These are phyloP conservation scores for Glarea lozoyensis DNA, from an alignment of 495 filamentous ascomycete genomes.

Conservation along the genomic window DNA sequence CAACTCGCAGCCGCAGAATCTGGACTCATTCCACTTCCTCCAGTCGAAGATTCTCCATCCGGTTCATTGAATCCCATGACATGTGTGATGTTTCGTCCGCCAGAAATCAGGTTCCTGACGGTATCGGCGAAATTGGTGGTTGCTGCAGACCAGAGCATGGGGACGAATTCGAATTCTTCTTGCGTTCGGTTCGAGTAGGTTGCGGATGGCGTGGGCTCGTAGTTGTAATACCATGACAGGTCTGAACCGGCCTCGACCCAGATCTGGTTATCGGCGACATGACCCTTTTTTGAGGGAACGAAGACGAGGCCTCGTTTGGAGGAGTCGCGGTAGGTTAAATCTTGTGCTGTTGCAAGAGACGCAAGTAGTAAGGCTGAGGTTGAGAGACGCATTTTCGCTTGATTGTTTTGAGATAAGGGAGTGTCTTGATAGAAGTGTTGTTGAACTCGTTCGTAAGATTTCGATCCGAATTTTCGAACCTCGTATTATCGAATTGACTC, in stretches of 20 bases:
- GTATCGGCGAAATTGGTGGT: slow-evolving; percentile 46
- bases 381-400: slow-evolving; percentile 14
- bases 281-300: slow-evolving; percentile 38
- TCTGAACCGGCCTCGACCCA: slow-evolving; percentile 44
- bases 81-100: slow-evolving; percentile 50
- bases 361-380: slow-evolving; percentile 10
- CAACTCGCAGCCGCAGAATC: slow-evolving; percentile 52
- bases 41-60: slow-evolving; percentile 39
- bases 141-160: slow-evolving; percentile 58
- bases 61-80: slow-evolving; percentile 73
- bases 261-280: slow-evolving; percentile 47
- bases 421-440: not conserved
- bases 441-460: not conserved
- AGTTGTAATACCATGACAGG: slow-evolving; percentile 82
- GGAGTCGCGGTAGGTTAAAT: slow-evolving; percentile 32
- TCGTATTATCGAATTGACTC: no score
- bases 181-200: slow-evolving; percentile 31
- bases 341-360: slow-evolving; percentile 16
- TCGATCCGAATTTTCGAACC: not conserved
- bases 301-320: slow-evolving; percentile 65
- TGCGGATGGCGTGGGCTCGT: slow-evolving; percentile 42
- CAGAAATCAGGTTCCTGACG: slow-evolving; percentile 38
- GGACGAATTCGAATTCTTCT: slow-evolving; percentile 59
- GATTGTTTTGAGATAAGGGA: slow-evolving; percentile 1
- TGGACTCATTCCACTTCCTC: slow-evolving; percentile 51